These are phyloP conservation scores for Carex sylvatica DNA, from an alignment of 202 grass and related monocot species.

Conservation along the genomic window DNA sequence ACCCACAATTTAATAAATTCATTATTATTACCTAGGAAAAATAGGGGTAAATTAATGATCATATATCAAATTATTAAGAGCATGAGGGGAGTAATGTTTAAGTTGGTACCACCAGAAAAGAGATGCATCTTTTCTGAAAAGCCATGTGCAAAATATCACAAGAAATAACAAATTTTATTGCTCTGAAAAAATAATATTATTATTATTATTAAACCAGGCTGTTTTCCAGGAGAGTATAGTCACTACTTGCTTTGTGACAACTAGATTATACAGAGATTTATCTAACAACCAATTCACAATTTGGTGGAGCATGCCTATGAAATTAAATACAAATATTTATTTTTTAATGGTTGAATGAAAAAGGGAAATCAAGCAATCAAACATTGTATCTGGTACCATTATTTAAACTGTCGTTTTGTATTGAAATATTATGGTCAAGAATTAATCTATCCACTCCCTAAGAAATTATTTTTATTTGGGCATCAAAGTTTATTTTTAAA, in stretches of 20 bases:
- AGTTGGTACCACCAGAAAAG: background rate
- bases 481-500: background rate
- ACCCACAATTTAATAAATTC: background rate
- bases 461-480: background rate
- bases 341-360: background rate
- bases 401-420: background rate
- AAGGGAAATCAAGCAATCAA: conserved; percentile 11
- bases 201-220: conserved; percentile 16
- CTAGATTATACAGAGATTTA: conserved; percentile 5
- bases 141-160: conserved; percentile 20
- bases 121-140: background rate
- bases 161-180: background rate
- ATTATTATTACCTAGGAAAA: background rate
- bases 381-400: background rate
- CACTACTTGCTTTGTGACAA: background rate
- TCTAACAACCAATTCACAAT: conserved; percentile 13
- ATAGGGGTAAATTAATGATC: background rate
- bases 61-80: background rate
- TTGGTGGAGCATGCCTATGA: conserved; percentile 9
- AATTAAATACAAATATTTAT: conserved; percentile 1
- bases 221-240: conserved; percentile 14
- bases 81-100: background rate
- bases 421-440: background rate
- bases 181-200: background rate
- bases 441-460: background rate